A percentile compares a stretch with the other conserved stretches of the same genome.
Conservation (phyloP, 305 asterid genomes). For the Fraxinus greggii region DNA sequence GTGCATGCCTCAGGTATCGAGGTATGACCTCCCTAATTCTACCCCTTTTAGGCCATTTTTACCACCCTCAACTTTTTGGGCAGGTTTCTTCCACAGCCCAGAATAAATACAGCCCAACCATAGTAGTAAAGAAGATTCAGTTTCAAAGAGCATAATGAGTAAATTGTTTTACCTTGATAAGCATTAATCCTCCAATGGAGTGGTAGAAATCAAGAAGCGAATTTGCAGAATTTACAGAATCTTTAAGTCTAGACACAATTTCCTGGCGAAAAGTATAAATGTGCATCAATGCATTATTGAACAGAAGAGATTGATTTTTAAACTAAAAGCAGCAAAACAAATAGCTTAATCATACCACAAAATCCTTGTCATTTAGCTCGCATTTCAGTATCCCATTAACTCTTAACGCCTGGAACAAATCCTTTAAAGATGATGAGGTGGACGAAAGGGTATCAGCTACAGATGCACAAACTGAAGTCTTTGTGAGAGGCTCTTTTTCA, state of each 20-base stretch:
- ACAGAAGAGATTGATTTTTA: neutral
- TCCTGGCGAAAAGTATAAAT: slow-evolving; percentile 40
- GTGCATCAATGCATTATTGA: slow-evolving; percentile 14
- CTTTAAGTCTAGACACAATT: slow-evolving; percentile 57
- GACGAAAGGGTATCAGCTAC: slow-evolving; percentile 56
- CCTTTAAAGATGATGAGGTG: slow-evolving; percentile 59
- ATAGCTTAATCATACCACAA: slow-evolving; percentile 43
- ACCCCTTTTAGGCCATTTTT: neutral
- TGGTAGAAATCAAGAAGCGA: slow-evolving; percentile 74
- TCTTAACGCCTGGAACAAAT: slow-evolving; percentile 63
- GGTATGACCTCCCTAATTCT: neutral
- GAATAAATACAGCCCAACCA: neutral
- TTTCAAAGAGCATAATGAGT: neutral
- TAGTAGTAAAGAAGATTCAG: neutral
- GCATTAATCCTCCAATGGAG: slow-evolving; percentile 62
- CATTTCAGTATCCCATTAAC: slow-evolving; percentile 72
- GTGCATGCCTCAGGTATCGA: neutral
- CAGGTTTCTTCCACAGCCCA: neutral
- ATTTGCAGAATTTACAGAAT: slow-evolving; percentile 49
- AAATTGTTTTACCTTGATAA: slow-evolving; percentile 54
- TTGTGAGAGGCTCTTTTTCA: slow-evolving; percentile 50
- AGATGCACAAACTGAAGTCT: slow-evolving; percentile 55
- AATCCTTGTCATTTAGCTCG: slow-evolving; percentile 50
- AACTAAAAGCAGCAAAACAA: slow-evolving; percentile 4
- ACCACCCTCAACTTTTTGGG: neutral